Evolutionary conservation across 2,329 filamentous ascomycete species (phyloP).

Genomic region (Arthrobotrys conoides): DNA sequence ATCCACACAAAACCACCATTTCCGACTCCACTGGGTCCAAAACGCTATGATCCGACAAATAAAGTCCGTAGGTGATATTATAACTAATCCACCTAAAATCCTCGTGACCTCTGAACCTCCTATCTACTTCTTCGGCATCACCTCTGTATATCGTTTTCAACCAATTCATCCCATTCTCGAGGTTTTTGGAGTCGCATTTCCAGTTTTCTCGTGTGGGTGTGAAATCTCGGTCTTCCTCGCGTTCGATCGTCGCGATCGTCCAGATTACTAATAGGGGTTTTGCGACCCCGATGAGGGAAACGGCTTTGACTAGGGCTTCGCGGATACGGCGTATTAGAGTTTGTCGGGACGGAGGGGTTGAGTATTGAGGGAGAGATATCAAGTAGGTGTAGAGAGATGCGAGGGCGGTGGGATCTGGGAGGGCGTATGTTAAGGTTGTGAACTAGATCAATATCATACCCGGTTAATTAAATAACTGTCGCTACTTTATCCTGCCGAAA

Average conservation of each 20-base stretch:
- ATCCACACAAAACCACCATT: conserved; percentile 71
- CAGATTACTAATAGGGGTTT: conserved; percentile 75
- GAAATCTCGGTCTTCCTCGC: conserved; percentile 73
- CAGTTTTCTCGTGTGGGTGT: conserved; percentile 72
- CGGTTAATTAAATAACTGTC: too few relatives aligned
- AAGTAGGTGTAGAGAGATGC: conserved; percentile 73
- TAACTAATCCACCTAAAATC: conserved; percentile 71
- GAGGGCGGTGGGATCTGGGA: conserved; percentile 70
- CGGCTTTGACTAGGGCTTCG: conserved; percentile 74
- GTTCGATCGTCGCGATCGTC: conserved; percentile 71
- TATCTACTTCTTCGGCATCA: conserved; percentile 65
- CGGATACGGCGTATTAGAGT: conserved; percentile 71
- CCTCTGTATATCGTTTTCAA: conserved; percentile 69
- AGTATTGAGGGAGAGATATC: conserved; percentile 69
- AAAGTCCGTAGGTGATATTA: conserved; percentile 74
- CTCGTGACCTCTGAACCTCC: conserved; percentile 68
- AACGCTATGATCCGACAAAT: conserved; percentile 72
- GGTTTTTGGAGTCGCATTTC: conserved; percentile 73
- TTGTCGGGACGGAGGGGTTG: conserved; percentile 69
- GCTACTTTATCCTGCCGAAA: too few relatives aligned
- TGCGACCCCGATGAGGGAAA: conserved; percentile 74
- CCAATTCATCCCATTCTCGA: conserved; percentile 72
- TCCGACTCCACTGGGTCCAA: conserved; percentile 73
- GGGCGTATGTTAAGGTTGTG: conserved; percentile 69
- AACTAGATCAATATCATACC: conserved; percentile 59